Evolutionary conservation across 345 rosid genomes (phyloP).

Genomic region (Salix brachista): DNA sequence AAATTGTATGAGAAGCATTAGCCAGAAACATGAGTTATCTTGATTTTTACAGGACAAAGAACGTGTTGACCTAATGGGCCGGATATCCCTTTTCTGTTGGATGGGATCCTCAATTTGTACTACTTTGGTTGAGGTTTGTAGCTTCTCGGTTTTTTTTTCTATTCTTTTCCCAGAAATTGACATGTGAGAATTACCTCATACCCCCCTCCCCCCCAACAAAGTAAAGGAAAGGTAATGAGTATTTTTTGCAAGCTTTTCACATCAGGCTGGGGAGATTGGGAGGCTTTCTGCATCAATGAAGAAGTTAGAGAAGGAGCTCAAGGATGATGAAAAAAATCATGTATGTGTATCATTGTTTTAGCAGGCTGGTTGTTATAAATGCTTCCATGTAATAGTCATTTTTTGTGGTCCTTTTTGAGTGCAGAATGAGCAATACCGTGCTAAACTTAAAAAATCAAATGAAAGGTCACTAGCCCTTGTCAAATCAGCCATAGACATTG

Average conservation of each 20-base stretch:
- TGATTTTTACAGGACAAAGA: constrained; percentile 64
- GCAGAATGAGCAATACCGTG: constrained; percentile 69
- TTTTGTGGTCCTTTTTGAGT: not conserved
- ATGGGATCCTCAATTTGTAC: constrained; percentile 81
- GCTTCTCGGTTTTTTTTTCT: not conserved
- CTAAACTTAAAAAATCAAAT: constrained; percentile 73
- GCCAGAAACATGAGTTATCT: not conserved
- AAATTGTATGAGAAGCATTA: not conserved
- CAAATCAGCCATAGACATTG: constrained; percentile 77
- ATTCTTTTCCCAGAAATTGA: not conserved
- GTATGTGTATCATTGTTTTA: constrained; percentile 29
- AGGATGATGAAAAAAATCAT: constrained; percentile 57
- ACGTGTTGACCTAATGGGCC: constrained; percentile 66
- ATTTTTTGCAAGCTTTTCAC: not conserved
- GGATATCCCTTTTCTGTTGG: constrained; percentile 87
- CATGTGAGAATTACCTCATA: no score
- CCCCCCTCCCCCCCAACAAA: not conserved
- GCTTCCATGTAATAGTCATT: not conserved
- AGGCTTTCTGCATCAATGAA: constrained; percentile 77
- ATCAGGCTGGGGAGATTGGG: constrained; percentile 77
- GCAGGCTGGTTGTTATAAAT: not conserved
- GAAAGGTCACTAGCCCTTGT: constrained; percentile 79
- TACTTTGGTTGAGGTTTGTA: constrained; percentile 78
- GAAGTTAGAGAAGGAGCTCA: constrained; percentile 71
- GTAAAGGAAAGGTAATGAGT: not conserved